A percentile compares a stretch with the other conserved stretches of the same genome.
Evolutionary conservation across 306 rosid species (phyloP).

Genomic region (Astragalus membranaceus): DNA sequence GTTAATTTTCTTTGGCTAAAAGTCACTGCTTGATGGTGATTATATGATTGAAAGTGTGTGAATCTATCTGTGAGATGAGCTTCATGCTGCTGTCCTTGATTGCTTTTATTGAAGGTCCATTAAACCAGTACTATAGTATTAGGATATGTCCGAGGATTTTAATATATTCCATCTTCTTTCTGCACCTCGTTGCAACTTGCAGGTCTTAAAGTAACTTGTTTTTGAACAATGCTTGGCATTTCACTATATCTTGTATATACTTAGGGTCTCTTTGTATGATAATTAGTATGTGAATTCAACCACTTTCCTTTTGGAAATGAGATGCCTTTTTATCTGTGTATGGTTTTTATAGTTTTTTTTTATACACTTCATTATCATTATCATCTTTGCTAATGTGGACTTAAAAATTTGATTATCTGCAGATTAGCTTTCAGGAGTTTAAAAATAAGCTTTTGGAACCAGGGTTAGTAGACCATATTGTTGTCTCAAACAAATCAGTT

Average conservation of each 20-base stretch:
- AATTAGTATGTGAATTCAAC: neutral
- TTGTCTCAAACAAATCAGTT: constrained; percentile 85
- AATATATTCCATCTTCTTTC: neutral
- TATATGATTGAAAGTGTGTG: neutral
- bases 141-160: neutral
- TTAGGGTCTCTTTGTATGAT: constrained; percentile 5
- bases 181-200: constrained; percentile 7
- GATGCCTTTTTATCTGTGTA: neutral
- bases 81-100: constrained; percentile 1
- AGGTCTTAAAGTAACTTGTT: constrained; percentile 7
- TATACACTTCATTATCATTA: neutral
- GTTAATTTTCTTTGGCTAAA: neutral
- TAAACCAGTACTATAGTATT: neutral
- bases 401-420: constrained; percentile 29
- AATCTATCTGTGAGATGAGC: neutral
- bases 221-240: neutral
- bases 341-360: constrained; percentile 11
- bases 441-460: constrained; percentile 91
- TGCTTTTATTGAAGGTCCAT: neutral
- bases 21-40: neutral
- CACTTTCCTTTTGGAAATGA: neutral
- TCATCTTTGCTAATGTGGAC: constrained; percentile 1
- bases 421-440: constrained; percentile 98
- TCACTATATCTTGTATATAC: neutral
- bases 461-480: constrained; percentile 84